Percentiles rank a stretch among this genome's conserved stretches.
Evolutionary conservation across 2,329 filamentous ascomycete species (phyloP).

Genomic region (Pyrenochaeta sp.): DNA sequence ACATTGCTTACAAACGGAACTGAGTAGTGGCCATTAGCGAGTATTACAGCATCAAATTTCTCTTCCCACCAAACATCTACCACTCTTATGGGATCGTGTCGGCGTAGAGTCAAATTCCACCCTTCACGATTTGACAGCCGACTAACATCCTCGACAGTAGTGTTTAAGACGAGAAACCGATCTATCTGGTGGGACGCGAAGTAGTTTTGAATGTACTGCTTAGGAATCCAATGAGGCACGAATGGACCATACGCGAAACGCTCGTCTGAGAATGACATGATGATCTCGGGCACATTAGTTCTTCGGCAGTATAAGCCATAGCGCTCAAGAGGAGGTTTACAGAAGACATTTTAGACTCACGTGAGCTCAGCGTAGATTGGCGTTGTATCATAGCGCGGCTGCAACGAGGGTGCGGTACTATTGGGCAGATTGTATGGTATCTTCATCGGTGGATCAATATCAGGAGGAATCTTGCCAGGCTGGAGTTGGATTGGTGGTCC

Average conservation of each 20-base stretch:
- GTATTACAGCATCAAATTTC: constrained; percentile 52
- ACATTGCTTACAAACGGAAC: constrained; percentile 49
- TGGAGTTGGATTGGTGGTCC: constrained; percentile 43
- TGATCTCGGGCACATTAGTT: constrained; percentile 66
- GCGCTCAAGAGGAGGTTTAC: not conserved
- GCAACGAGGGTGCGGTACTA: constrained; percentile 45
- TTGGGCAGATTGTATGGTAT: no score
- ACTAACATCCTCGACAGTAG: constrained; percentile 62
- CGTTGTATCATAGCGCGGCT: constrained; percentile 58
- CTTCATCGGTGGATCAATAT: constrained; percentile 57
- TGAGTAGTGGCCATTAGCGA: constrained; percentile 47
- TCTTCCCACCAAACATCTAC: constrained; percentile 66
- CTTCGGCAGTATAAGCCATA: constrained; percentile 33
- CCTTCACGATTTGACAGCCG: constrained; percentile 36
- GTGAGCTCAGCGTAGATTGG: constrained; percentile 63
- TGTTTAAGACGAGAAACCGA: constrained; percentile 57
- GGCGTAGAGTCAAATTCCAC: constrained; percentile 61
- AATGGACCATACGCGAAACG: constrained; percentile 66
- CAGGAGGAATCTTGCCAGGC: constrained; percentile 57
- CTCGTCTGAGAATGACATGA: constrained; percentile 64
- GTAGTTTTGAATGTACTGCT: constrained; percentile 60
- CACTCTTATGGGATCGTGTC: constrained; percentile 53
- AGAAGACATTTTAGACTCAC: constrained; percentile 45
- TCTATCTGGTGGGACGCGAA: constrained; percentile 62
- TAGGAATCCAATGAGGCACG: constrained; percentile 63